Evolutionary conservation across 1,139 yeast genomes (phyloP).

Genomic region (Debaryomyces fabryi): DNA sequence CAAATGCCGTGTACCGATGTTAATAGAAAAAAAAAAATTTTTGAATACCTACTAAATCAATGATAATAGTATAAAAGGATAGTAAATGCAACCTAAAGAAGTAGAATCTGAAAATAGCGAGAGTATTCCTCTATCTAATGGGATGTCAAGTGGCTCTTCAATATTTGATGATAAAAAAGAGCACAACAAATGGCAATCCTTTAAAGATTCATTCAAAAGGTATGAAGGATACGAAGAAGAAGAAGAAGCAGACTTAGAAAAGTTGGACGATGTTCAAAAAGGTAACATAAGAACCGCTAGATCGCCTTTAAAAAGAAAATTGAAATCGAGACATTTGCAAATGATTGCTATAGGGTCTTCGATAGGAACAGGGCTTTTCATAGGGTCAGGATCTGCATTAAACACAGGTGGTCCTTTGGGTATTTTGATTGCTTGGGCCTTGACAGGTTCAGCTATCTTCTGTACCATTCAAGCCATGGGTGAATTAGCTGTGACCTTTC

Average conservation of each 20-base stretch:
- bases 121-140: not conserved
- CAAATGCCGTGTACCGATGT: not conserved
- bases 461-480: constrained; percentile 40
- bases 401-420: constrained; percentile 66
- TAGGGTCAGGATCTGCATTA: constrained; percentile 69
- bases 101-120: constrained; percentile 3
- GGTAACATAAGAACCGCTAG: constrained; percentile 18
- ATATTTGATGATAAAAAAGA: constrained; percentile 4
- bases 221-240: constrained; percentile 24
- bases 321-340: constrained; percentile 51
- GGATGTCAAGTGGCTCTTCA: not conserved
- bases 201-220: constrained; percentile 44
- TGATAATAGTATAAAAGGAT: not conserved
- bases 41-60: not conserved
- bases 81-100: constrained; percentile 2
- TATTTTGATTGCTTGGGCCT: constrained; percentile 47
- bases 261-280: constrained; percentile 15
- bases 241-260: constrained; percentile 22
- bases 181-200: constrained; percentile 36
- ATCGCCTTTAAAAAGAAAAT: constrained; percentile 34
- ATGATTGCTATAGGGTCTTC: constrained; percentile 61
- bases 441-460: constrained; percentile 32
- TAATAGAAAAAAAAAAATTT: not conserved
- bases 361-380: constrained; percentile 62
- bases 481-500: constrained; percentile 36